A percentile compares a stretch with the other conserved stretches of the same genome.
Evolutionary conservation across 2,329 filamentous ascomycete genomes (phyloP).

Genomic region (Fusarium compactum): DNA sequence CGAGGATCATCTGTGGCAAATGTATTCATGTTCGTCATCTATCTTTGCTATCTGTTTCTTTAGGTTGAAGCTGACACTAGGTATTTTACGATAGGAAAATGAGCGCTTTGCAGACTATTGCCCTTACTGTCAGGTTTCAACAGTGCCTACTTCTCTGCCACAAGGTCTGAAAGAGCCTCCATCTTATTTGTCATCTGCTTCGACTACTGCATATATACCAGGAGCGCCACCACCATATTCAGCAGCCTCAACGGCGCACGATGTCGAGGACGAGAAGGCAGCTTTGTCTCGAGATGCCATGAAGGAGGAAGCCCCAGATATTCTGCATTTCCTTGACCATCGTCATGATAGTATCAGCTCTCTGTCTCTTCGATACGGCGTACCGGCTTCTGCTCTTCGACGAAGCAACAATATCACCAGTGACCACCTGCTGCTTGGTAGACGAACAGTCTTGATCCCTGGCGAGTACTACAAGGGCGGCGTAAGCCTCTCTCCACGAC

Average conservation of each 20-base stretch:
- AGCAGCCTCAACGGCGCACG: conserved; percentile 26
- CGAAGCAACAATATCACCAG: conserved; percentile 76
- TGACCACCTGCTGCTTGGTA: conserved; percentile 77
- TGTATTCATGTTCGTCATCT: conserved; percentile 70
- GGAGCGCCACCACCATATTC: conserved; percentile 58
- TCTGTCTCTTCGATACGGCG: conserved; percentile 77
- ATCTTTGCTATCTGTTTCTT: not conserved
- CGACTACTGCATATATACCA: conserved; percentile 43
- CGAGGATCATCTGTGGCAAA: conserved; percentile 75
- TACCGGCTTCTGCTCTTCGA: conserved; percentile 73
- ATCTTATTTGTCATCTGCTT: conserved; percentile 64
- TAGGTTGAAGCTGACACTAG: conserved; percentile 20
- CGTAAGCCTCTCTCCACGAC: conserved; percentile 75
- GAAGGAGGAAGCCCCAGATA: conserved; percentile 66
- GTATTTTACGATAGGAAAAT: conserved; percentile 63
- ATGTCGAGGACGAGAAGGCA: conserved; percentile 44
- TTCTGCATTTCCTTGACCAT: conserved; percentile 80
- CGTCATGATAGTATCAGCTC: conserved; percentile 75
- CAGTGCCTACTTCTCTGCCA: conserved; percentile 65
- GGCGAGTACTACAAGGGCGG: conserved; percentile 75
- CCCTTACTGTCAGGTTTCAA: conserved; percentile 82
- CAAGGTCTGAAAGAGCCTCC: conserved; percentile 77
- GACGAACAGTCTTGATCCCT: conserved; percentile 78
- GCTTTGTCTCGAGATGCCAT: conserved; percentile 43
- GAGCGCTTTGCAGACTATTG: conserved; percentile 74